Evolutionary conservation across 129 eudicot genomes (phyloP), one percentile per base, ranked within the genome.

Genomic region (Flaveria bidentis): DNA sequence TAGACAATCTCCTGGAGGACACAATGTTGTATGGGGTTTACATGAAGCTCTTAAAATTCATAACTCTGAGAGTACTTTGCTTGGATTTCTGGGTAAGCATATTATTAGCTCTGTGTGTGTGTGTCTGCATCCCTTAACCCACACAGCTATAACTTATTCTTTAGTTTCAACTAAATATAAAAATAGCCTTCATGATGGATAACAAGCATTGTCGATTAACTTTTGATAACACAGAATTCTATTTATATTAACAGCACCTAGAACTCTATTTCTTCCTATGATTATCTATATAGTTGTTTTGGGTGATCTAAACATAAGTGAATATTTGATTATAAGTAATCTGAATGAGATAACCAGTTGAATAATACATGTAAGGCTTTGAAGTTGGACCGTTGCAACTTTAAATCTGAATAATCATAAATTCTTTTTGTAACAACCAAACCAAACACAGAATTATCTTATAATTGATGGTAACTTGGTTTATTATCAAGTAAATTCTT

Each of bases 1-100:
- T 45, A 84, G 99, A 81, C 99, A 95, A 78, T 95, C 99, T 76
- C 99, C 99, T 72, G 99, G 99, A 83, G 99, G 99, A 82, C 99
- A 95, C 79, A 95, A 95, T 87, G 97, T 95, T 57, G 81, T 95
- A 47, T 95, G 99, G 99, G 99, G 99, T 20, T 87, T 95, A 67
- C 83, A 81, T 72, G 82, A 87, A 74, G 99, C 99, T 80, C 90
- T 95, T 68, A 87, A 95, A 77, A 76, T 79, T 70, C 99, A 95
- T 81, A 95, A 95, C 70, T 77, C 85, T 25, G 74, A 82, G 71
- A 95, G 86, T 86, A 87, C 82, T 36, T 81, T 95, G 83, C 88
- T 91, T 63, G 99, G 99, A 50, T 95, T 95, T 82, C 57, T 95
- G 3, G 98, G 98, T 91, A 82, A 84, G 82, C 66, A 36, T 62